These are phyloP conservation scores for Eucalyptus camaldulensis DNA, from an alignment of 345 rosid species.

Conservation along the genomic window DNA sequence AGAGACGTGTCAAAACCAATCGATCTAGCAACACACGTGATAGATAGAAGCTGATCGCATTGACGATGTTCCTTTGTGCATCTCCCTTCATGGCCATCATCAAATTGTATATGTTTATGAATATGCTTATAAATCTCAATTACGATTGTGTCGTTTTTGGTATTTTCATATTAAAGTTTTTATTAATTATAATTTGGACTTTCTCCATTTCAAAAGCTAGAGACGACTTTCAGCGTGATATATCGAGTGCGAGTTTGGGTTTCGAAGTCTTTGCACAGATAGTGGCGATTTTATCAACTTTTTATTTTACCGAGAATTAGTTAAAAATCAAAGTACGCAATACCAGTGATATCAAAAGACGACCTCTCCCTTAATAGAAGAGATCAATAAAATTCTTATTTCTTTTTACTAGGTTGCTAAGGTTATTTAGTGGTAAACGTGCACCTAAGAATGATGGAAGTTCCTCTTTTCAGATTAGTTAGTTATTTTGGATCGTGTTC, in stretches of 20 bases:
- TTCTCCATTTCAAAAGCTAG: not conserved
- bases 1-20: not conserved
- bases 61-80: not conserved
- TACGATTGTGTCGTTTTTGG: fast-evolving
- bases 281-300: constrained; percentile 12
- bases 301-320: not conserved
- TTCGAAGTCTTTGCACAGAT: not conserved
- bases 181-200: not conserved
- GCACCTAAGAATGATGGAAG: too few relatives aligned
- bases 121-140: not conserved
- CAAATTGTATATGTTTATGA: not conserved
- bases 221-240: not conserved
- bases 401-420: too few relatives aligned
- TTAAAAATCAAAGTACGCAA: too few relatives aligned
- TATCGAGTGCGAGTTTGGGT: not conserved
- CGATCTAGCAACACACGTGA: fast-evolving
- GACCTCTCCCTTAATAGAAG: too few relatives aligned
- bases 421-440: too few relatives aligned
- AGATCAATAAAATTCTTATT: too few relatives aligned
- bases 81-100: not conserved
- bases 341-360: too few relatives aligned
- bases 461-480: too few relatives aligned
- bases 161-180: not conserved
- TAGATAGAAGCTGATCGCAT: not conserved
- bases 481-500: too few relatives aligned